Evolutionary conservation across 495 filamentous ascomycete species (phyloP), one percentile per base, ranked within the genome.

Genomic region (Penicillium verhagenii): DNA sequence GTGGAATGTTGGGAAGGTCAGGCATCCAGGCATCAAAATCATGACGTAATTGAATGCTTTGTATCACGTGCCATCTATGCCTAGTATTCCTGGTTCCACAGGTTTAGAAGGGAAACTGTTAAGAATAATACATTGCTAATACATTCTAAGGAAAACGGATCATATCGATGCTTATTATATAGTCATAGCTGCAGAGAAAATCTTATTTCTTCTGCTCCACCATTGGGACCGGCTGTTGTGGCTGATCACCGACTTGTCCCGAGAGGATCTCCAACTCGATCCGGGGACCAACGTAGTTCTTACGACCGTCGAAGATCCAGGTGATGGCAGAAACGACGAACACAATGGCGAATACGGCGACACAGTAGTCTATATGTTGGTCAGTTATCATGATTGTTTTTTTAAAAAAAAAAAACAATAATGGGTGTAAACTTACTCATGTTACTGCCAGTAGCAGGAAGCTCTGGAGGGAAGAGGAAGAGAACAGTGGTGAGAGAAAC

Each of bases 291-390:
- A 71, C 80, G 66, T 83, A 91, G 61, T 89, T 86, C 73, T 84
- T 88, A 20, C 84, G 76, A 7, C 88, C 88, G 54, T 88, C 87
- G n/a, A 88, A 72, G 55, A 88, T 67, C 86, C 88, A 92, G 54
- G 86, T 85, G 21, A 87, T 59, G 0, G 75, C 66, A 21, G 84
- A 83, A 35, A 92, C 81, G 6, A 88, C 67, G 8, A 89, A 59
- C 14, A 91, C 82, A 38, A 90, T 84, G 11, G 76, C 79, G 57
- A 91, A 88, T 0, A 83, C 87, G 6, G 83, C 86, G 19, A 91
- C 77, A 61, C 83, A 86, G 65, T 89, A 89, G 69, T 87, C 79
- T 82, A 54, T 26, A 7, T 21, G 20, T 9, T 3, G 2, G 39
- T 67, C 16, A 69, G 59, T 46, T n/a, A 19, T 28, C 14, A n/a